Evolutionary conservation across 352 stramenopile species (phyloP).

Genomic region (Phytophthora vignae): DNA sequence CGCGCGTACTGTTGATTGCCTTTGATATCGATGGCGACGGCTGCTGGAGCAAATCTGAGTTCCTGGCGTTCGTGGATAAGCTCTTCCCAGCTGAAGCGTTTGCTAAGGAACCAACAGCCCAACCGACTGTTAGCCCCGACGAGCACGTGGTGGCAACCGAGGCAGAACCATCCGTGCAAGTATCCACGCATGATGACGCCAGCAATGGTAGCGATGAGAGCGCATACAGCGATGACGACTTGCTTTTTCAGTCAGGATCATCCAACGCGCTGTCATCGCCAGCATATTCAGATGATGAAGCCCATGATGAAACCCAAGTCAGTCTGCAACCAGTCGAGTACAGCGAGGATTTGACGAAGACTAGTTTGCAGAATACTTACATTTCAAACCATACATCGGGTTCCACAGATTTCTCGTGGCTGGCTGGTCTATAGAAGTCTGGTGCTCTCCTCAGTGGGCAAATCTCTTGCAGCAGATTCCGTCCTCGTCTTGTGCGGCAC

Average conservation of each 20-base stretch:
- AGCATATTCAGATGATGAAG: constrained; percentile 22
- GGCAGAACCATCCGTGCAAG: not conserved
- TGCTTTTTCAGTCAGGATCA: constrained; percentile 26
- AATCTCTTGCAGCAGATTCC: constrained; percentile 18
- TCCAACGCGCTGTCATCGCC: constrained; percentile 24
- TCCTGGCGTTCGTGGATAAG: constrained; percentile 53
- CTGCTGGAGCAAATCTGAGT: constrained; percentile 61
- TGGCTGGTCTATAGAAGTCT: constrained; percentile 50
- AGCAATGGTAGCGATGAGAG: constrained; percentile 6
- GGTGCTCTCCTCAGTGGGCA: constrained; percentile 38
- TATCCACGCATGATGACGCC: not conserved
- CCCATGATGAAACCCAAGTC: constrained; percentile 1
- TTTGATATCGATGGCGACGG: constrained; percentile 68
- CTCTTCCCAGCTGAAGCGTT: constrained; percentile 36
- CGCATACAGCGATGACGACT: constrained; percentile 36
- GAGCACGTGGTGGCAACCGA: not conserved
- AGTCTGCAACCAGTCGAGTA: constrained; percentile 43
- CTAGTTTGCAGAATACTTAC: constrained; percentile 4
- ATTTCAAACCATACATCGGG: not conserved
- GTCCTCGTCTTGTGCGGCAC: constrained; percentile 41
- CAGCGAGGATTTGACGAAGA: constrained; percentile 61
- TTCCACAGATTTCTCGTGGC: not conserved
- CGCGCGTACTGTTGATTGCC: constrained; percentile 47
- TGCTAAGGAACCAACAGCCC: not conserved
- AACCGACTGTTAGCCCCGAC: not conserved